These are phyloP conservation scores for Tylopilus felleus DNA, from an alignment of 768 basidiomycete genomes.

Conservation along the genomic window DNA sequence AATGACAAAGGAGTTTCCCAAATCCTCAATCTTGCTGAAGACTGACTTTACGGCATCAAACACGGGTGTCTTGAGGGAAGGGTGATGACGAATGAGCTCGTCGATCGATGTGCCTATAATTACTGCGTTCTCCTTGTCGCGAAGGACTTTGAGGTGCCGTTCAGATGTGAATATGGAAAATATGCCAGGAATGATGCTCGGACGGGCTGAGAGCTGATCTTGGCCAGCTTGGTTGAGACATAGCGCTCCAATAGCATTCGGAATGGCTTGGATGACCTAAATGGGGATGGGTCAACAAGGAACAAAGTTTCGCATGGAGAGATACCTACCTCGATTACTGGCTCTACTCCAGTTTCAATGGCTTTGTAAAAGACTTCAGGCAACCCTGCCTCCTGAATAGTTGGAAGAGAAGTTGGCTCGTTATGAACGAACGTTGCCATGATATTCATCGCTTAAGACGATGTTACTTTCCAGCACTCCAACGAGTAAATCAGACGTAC, in stretches of 20 bases:
- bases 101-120: conserved; percentile 88
- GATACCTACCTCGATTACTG: conserved; percentile 73
- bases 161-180: conserved; percentile 86
- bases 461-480: conserved; percentile 7
- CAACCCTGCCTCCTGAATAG: conserved; percentile 89
- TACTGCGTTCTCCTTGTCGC: conserved; percentile 91
- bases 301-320: not conserved
- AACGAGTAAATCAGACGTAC: conserved; percentile 40
- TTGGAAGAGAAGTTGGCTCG: conserved; percentile 89
- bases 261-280: conserved; percentile 87
- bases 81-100: conserved; percentile 95
- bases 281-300: not conserved
- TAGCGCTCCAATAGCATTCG: conserved; percentile 93
- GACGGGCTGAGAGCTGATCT: conserved; percentile 70
- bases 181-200: conserved; percentile 79
- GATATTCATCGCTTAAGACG: conserved; percentile 70
- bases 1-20: conserved; percentile 58
- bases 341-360: conserved; percentile 80
- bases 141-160: conserved; percentile 74
- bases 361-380: conserved; percentile 87
- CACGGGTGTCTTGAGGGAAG: conserved; percentile 73
- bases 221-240: conserved; percentile 92
- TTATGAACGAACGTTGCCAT: conserved; percentile 98
- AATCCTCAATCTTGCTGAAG: conserved; percentile 67
- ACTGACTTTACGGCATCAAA: conserved; percentile 74